Conservation (phyloP, 257 asterid species). For the Mitragyna speciosa region DNA sequence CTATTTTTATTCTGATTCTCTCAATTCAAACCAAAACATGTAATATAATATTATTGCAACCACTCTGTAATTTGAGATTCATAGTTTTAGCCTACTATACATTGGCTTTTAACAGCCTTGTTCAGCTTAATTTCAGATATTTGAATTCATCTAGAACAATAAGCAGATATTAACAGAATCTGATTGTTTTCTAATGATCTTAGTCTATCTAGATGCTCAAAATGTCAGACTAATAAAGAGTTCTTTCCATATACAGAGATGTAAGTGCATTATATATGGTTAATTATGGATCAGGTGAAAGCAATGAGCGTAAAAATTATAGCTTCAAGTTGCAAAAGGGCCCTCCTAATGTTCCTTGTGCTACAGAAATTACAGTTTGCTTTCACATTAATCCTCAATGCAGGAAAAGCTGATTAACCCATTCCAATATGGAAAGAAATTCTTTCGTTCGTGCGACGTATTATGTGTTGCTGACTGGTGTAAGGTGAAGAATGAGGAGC, state of each 20-base stretch:
- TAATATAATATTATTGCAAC: slow-evolving; percentile 16
- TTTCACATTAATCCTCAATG: background rate
- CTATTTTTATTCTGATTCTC: background rate
- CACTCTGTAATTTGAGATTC: slow-evolving; percentile 15
- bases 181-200: background rate
- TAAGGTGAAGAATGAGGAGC: background rate
- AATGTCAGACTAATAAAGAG: background rate
- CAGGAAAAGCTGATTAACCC: background rate
- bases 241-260: background rate
- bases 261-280: background rate
- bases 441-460: background rate
- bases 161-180: background rate
- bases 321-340: no score
- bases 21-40: background rate
- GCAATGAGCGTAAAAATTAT: background rate
- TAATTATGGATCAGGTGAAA: no score
- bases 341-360: background rate
- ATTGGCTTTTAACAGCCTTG: slow-evolving; percentile 5
- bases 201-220: background rate
- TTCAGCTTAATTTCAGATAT: background rate
- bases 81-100: slow-evolving; percentile 2
- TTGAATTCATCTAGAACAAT: background rate
- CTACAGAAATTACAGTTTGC: background rate
- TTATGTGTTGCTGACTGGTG: background rate
- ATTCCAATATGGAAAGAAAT: background rate